Evolutionary conservation across 148 eudicot genomes (phyloP).

Genomic region (Rheum nobile): DNA sequence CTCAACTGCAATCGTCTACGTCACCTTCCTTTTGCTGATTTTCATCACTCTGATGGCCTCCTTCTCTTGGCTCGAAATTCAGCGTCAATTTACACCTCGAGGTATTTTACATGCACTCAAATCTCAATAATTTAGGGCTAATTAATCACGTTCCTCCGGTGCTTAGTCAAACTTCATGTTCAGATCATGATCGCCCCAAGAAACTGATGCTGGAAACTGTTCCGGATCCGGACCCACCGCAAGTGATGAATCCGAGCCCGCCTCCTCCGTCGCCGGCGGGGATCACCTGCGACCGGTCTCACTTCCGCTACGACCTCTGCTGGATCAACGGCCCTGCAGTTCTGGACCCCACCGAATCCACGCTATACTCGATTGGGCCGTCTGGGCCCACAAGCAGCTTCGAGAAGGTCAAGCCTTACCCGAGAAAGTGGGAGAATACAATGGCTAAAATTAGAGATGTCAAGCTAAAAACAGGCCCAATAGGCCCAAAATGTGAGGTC

Average conservation of each 20-base stretch:
- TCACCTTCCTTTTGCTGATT: not conserved
- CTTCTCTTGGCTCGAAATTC: not conserved
- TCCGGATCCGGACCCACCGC: constrained; percentile 21
- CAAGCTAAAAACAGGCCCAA: constrained; percentile 20
- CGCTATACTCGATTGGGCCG: constrained; percentile 24
- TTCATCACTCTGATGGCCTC: not conserved
- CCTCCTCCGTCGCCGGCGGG: not conserved
- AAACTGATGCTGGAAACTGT: not conserved
- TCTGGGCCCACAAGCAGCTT: constrained; percentile 9
- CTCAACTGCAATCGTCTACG: not conserved
- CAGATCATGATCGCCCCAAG: constrained; percentile 3
- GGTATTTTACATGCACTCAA: not conserved
- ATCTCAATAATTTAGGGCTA: not conserved
- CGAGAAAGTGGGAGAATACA: constrained; percentile 29
- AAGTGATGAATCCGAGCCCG: not conserved
- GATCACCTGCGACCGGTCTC: constrained; percentile 38
- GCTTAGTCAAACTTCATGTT: not conserved
- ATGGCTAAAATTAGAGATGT: constrained; percentile 22
- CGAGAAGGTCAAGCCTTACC: constrained; percentile 37
- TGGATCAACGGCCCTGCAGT: constrained; percentile 28
- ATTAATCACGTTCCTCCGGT: not conserved
- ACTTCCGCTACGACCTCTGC: constrained; percentile 38
- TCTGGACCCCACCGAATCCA: constrained; percentile 26
- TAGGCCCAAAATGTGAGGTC: constrained; percentile 18
- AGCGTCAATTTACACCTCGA: not conserved